Evolutionary conservation across 306 rosid genomes (phyloP), one percentile per base, ranked within the genome.

Genomic region (Gillenia trifoliata): DNA sequence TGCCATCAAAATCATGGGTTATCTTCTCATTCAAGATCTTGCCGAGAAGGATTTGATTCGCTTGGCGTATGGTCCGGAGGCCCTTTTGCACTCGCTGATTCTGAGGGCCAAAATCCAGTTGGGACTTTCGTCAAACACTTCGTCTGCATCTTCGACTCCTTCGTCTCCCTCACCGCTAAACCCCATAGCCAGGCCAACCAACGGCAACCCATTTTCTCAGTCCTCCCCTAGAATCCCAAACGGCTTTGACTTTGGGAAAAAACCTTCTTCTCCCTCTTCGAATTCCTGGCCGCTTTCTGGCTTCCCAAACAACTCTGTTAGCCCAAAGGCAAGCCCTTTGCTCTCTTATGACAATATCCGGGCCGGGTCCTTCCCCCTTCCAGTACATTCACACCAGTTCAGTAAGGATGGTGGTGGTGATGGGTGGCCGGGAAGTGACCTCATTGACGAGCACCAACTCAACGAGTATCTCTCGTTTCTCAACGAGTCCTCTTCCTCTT

Each of bases 1-100:
- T 82, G 97, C 97, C 3, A 80, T 86, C 12, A 91, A 89, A 75
- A 91, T 91, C 81, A 87, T 91, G 92, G 97, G 97, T 15, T 87
- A 71, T 60, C 86, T 91, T 64, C 86, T 91, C 25, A 85, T 91
- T 69, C 86, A 83, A 26, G 88, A 82, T 72, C 85, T 91, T 1
- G 88, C 81, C 7, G 91, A 86, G 41, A 81, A 76, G 41, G 97
- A 91, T 50, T 65, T 91, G 41, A 54, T 91, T 26, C 90, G 91
- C 0, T 49, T 91, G 60, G 92, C 89, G 8, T 83, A 59, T 16
- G 85, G 85, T 1, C 86, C 94, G 0, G 97, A 91, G 66, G 71
- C 69, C 29, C 81, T 87, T 11, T 79, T 91, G 6, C 94, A 76
- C 64, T 23, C 85, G 1, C 43, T 91, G 41, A 70, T 89, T 60